Percentiles rank a stretch among this genome's conserved stretches.
These are phyloP conservation scores for Aspergillus sp. DNA, from an alignment of 2,329 filamentous ascomycete genomes.

Conservation along the genomic window DNA sequence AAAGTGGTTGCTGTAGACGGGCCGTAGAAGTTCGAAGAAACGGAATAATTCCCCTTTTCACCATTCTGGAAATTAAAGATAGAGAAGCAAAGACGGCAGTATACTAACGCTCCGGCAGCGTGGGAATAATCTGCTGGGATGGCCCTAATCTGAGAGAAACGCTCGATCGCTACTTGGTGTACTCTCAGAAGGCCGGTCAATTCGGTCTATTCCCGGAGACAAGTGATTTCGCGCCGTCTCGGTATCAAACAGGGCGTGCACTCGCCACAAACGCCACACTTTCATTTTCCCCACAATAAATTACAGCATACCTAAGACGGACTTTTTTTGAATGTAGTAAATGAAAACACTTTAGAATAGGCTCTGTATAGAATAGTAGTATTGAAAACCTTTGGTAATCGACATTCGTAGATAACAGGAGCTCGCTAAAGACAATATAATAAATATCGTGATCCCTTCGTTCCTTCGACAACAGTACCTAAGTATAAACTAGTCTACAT, in stretches of 20 bases:
- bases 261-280: constrained; percentile 11
- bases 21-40: constrained; percentile 23
- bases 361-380: too few species aligned
- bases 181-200: neutral
- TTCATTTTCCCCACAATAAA: neutral
- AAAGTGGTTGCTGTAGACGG: constrained; percentile 21
- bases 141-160: neutral
- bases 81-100: constrained; percentile 15
- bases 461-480: too few species aligned
- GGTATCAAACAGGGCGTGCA: neutral
- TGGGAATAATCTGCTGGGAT: neutral
- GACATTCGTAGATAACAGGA: too few species aligned
- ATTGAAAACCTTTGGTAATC: too few species aligned
- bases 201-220: neutral
- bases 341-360: too few species aligned
- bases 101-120: constrained; percentile 6
- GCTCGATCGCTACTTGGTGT: neutral
- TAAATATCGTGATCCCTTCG: too few species aligned
- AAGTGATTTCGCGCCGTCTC: too few species aligned
- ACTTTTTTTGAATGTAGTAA: neutral
- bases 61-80: constrained; percentile 7
- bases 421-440: too few species aligned
- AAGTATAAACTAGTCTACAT: too few species aligned
- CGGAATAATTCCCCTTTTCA: constrained; percentile 19
- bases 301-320: neutral